Base-by-base conservation (phyloP, 1,284 basidiomycete species). In the Dichomitus squalens region DNA sequence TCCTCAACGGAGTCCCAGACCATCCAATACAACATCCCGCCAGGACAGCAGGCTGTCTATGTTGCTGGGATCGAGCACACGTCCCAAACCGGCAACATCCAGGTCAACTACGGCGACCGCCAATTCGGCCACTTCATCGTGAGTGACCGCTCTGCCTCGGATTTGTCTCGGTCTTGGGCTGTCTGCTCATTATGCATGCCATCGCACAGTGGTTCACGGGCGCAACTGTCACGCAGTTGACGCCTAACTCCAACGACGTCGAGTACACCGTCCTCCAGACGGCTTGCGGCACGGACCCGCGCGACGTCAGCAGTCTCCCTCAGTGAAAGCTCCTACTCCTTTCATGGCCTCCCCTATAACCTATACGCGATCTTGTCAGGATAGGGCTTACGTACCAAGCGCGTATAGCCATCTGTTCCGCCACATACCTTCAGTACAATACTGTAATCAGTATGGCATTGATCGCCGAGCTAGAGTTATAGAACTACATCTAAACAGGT, bases 201-300 rank as follows among this genome's bases (percentile, higher is more conserved):
- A n/a, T n/a, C n/a, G n/a, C 21, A 18, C 18, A 59, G 58, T 59
- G 58, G 58, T 56, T 59, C 58, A 59, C 58, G 4, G 51, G 51
- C 25, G 27, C 54, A 34, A 53, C 58, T 7, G 23, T 59, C 40
- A 59, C 58, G n/a, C 39, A 49, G 14, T 50, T 59, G 40, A 53
- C 58, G 29, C 58, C 58, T 5, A 25, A 27, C 29, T 7, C 47
- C 3, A 36, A 47, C 29, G 58, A 59, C 29, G 54, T 59, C 18
- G 33, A 36, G 40, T 59, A 56, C 25, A 53, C 55, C 31, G 54
- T 56, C 29, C 50, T 49, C 31, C 47, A 59, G 48, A 50, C 50
- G 27, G 51, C 25, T 7, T 59, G 58, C 41, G 58, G 58, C 29
- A 29, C 39, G 7, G 48, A 55, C 48, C 53, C 53, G 12, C 39